A percentile compares a stretch with the other conserved stretches of the same genome.
phyloP scores from a whole-genome alignment of 2,329 filamentous ascomycete genomes.

The Scortechinia acanthostroma region DNA sequence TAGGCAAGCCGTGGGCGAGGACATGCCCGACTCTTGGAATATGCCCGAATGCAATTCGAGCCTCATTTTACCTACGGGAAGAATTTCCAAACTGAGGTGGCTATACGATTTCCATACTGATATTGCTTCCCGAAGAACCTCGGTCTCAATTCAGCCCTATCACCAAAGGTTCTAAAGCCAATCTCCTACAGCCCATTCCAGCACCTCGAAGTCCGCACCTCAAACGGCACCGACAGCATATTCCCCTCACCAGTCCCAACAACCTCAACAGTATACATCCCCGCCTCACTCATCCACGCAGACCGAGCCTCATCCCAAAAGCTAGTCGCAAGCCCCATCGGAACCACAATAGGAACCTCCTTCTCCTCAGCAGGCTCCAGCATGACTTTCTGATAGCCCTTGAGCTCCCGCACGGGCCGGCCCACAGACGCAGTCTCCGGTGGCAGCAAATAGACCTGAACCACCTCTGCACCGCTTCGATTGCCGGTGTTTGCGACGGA shows the following conservation, averaged over 20 bases:
- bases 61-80: too few species aligned
- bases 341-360: conserved; percentile 41
- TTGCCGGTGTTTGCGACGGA: conserved; percentile 55
- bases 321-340: conserved; percentile 57
- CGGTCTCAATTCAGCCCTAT: too few species aligned
- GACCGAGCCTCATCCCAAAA: conserved; percentile 66
- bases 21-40: too few species aligned
- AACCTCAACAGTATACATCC: conserved; percentile 58
- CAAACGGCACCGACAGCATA: conserved; percentile 43
- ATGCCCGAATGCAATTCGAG: too few species aligned
- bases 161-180: too few species aligned
- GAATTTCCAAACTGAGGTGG: too few species aligned
- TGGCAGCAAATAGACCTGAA: conserved; percentile 47
- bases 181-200: conserved; percentile 62
- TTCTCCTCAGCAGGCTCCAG: conserved; percentile 52
- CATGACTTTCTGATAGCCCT: conserved; percentile 58
- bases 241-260: conserved; percentile 43
- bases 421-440: conserved; percentile 43
- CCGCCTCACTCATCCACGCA: conserved; percentile 61
- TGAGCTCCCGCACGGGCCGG: conserved; percentile 44
- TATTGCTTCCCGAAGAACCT: too few species aligned
- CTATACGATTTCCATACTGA: too few species aligned
- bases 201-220: conserved; percentile 52
- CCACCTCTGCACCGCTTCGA: conserved; percentile 41
- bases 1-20: too few species aligned